phyloP scores from a whole-genome alignment of 352 stramenopile genomes.

The Phytophthora nicotianae region DNA sequence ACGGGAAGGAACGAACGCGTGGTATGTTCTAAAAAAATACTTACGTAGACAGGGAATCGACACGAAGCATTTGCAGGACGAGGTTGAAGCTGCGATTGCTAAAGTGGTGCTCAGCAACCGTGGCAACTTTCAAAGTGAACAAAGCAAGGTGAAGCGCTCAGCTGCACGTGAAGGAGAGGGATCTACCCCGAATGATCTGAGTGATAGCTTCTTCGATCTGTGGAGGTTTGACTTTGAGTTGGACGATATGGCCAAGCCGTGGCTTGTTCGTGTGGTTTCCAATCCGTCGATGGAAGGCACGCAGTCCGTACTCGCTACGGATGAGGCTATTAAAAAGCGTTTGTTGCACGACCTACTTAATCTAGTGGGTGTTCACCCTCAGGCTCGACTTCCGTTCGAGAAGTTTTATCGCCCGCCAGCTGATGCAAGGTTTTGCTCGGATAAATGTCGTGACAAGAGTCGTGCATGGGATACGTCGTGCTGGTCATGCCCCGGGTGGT shows the following conservation, averaged over 20 bases:
- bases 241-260: conserved; percentile 93
- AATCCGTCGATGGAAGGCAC: conserved; percentile 65
- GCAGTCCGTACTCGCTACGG: conserved; percentile 60
- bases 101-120: conserved; percentile 68
- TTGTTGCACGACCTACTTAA: conserved; percentile 73
- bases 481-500: conserved; percentile 81
- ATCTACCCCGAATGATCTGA: conserved; percentile 40
- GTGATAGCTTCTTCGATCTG: conserved; percentile 93
- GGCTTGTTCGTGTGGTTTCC: conserved; percentile 90
- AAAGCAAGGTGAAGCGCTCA: conserved; percentile 52
- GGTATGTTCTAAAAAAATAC: conserved; percentile 69
- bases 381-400: conserved; percentile 61
- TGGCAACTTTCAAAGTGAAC: conserved; percentile 50
- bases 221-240: conserved; percentile 97
- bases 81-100: conserved; percentile 71
- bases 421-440: conserved; percentile 53
- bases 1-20: conserved; percentile 66
- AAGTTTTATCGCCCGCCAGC: conserved; percentile 54
- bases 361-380: conserved; percentile 72
- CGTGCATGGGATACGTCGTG: conserved; percentile 71
- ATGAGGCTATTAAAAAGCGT: conserved; percentile 70
- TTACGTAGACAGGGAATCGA: conserved; percentile 66
- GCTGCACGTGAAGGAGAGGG: conserved; percentile 33
- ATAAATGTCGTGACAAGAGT: conserved; percentile 68
- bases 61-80: conserved; percentile 59